A percentile compares a stretch with the other conserved stretches of the same genome.
phyloP scores from a whole-genome alignment of 345 rosid species.

The Combretum micranthum region DNA sequence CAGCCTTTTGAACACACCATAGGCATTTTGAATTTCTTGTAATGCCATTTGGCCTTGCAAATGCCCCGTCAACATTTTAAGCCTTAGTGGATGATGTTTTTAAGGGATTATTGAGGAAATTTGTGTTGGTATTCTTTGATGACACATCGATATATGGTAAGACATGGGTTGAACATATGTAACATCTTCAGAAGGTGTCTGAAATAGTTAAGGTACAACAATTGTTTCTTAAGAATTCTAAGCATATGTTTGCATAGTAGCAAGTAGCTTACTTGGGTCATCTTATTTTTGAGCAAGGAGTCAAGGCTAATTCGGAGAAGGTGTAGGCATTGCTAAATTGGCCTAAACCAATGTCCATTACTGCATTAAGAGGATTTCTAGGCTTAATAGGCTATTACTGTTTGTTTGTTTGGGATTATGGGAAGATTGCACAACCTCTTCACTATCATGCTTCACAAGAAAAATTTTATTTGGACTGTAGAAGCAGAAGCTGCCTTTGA shows the following conservation, averaged over 20 bases:
- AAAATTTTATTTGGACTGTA: not conserved
- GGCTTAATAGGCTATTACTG: not conserved
- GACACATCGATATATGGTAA: too few species aligned
- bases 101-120: too few species aligned
- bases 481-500: not conserved
- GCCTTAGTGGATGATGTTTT: too few species aligned
- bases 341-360: not conserved
- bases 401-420: not conserved
- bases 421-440: not conserved
- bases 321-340: not conserved
- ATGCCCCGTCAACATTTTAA: too few species aligned
- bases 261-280: not conserved
- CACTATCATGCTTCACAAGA: not conserved
- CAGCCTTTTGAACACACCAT: too few species aligned
- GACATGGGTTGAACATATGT: too few species aligned
- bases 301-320: not conserved
- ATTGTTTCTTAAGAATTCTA: not conserved
- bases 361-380: not conserved
- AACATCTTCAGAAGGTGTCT: too few species aligned
- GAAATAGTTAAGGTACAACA: too few species aligned
- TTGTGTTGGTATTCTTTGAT: too few species aligned
- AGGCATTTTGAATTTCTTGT: too few species aligned
- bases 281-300: not conserved
- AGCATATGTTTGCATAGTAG: not conserved
- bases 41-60: too few species aligned